Percentiles rank a stretch among this genome's conserved stretches.
These are phyloP conservation scores for Cladosporium colombiae DNA, from an alignment of 2,329 filamentous ascomycete genomes.

Conservation along the genomic window DNA sequence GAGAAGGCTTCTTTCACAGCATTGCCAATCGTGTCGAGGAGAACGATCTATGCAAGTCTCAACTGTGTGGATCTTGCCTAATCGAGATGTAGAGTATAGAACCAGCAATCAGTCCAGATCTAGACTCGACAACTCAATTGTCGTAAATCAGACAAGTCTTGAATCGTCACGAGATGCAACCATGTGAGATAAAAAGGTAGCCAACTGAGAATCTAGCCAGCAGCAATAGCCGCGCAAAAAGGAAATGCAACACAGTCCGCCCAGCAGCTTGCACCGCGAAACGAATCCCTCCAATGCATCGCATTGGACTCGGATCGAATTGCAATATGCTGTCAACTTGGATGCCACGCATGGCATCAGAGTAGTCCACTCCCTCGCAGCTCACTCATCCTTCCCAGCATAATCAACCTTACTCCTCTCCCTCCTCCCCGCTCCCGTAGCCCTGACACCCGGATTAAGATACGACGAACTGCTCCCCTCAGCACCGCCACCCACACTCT, in stretches of 20 bases:
- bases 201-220: neutral
- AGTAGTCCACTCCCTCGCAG: neutral
- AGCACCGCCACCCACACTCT: conserved; percentile 16
- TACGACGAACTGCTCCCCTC: conserved; percentile 32
- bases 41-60: no score
- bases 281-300: no score
- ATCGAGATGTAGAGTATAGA: no score
- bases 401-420: conserved; percentile 25
- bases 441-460: conserved; percentile 27
- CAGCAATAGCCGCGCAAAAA: neutral
- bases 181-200: neutral
- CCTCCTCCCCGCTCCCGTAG: conserved; percentile 24
- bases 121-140: no score
- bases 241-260: neutral
- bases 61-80: no score
- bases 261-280: neutral
- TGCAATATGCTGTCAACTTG: neutral
- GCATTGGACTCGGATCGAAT: no score
- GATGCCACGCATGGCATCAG: neutral
- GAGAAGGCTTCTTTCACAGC: no score
- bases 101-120: no score
- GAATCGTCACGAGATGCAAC: no score
- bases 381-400: conserved; percentile 36
- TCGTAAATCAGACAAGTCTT: no score
- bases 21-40: no score